These are phyloP conservation scores for Scutellaria baicalensis DNA, from an alignment of 257 asterid species.

Conservation along the genomic window DNA sequence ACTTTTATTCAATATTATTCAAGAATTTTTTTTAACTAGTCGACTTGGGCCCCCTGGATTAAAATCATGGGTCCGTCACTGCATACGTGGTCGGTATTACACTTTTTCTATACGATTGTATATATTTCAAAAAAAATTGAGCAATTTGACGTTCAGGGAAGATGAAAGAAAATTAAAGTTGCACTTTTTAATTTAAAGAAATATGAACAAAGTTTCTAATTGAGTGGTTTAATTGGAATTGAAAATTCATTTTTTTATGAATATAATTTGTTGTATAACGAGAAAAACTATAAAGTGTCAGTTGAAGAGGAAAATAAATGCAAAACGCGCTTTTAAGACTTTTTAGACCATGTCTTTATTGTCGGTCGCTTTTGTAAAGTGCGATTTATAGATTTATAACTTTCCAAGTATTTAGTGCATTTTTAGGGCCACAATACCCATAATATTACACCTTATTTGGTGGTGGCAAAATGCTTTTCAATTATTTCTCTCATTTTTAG, in stretches of 20 bases:
- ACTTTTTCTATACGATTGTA: too few species aligned
- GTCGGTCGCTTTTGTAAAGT: conserved; percentile 34
- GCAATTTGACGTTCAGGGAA: too few species aligned
- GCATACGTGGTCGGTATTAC: too few species aligned
- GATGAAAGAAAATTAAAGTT: too few species aligned
- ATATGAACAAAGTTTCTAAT: too few species aligned
- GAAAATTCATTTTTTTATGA: neutral
- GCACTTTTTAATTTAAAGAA: too few species aligned
- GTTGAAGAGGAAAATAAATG: neutral
- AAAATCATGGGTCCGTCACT: too few species aligned
- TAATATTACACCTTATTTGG: conserved; percentile 2
- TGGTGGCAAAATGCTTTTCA: neutral
- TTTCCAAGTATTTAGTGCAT: conserved; percentile 18
- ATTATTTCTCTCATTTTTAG: neutral
- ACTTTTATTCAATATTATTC: too few species aligned
- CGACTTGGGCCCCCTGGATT: too few species aligned
- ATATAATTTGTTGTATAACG: neutral
- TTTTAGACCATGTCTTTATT: conserved; percentile 10
- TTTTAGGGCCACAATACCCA: conserved; percentile 20
- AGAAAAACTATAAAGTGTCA: neutral
- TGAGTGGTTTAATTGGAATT: neutral
- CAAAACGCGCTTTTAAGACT: conserved; percentile 14
- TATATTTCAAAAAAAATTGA: too few species aligned
- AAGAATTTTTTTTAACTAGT: too few species aligned
- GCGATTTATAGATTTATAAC: neutral